Percentiles rank a stretch among this genome's conserved stretches.
phyloP scores from a whole-genome alignment of 2,329 filamentous ascomycete genomes.

The Chrysoporthe austroafricana region DNA sequence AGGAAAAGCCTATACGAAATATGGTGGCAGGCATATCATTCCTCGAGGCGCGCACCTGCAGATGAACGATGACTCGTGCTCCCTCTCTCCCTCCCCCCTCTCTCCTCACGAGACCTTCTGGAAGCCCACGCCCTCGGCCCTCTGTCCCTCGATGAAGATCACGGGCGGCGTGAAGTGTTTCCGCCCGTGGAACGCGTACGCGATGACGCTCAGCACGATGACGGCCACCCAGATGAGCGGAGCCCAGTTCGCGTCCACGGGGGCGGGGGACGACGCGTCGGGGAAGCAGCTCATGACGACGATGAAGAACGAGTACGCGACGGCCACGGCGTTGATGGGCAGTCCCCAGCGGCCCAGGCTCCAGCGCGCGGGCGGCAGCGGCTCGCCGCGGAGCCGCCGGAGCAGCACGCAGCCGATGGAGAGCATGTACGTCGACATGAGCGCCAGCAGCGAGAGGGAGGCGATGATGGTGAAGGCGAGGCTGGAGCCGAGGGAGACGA shows the following conservation, averaged over 20 bases:
- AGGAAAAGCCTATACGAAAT: too few relatives aligned
- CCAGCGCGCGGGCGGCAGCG: conserved; percentile 42
- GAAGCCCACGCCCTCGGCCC: conserved; percentile 1
- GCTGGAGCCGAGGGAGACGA: conserved; percentile 41
- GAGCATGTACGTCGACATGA: conserved; percentile 41
- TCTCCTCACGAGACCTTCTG: conserved; percentile 17
- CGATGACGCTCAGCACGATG: conserved; percentile 21
- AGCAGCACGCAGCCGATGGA: conserved; percentile 40
- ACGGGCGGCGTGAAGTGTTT: conserved; percentile 23
- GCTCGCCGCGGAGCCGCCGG: conserved; percentile 39
- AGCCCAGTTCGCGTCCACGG: conserved; percentile 24
- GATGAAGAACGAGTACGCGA: conserved; percentile 32
- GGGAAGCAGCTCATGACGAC: conserved; percentile 29
- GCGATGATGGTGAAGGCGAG: conserved; percentile 41
- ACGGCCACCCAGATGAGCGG: conserved; percentile 25
- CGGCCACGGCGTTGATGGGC: conserved; percentile 40
- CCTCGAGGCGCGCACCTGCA: too few relatives aligned
- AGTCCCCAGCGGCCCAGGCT: conserved; percentile 44
- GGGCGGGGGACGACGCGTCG: background rate
- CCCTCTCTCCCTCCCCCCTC: background rate
- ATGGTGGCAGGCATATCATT: too few relatives aligned
- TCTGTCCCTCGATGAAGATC: conserved; percentile 22
- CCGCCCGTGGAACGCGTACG: conserved; percentile 22
- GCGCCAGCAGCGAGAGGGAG: conserved; percentile 38
- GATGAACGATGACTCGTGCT: too few relatives aligned